Percentiles rank a stretch among this genome's conserved stretches.
phyloP scores from a whole-genome alignment of 2,329 filamentous ascomycete genomes.

The Colletotrichum neosansevieriae region DNA sequence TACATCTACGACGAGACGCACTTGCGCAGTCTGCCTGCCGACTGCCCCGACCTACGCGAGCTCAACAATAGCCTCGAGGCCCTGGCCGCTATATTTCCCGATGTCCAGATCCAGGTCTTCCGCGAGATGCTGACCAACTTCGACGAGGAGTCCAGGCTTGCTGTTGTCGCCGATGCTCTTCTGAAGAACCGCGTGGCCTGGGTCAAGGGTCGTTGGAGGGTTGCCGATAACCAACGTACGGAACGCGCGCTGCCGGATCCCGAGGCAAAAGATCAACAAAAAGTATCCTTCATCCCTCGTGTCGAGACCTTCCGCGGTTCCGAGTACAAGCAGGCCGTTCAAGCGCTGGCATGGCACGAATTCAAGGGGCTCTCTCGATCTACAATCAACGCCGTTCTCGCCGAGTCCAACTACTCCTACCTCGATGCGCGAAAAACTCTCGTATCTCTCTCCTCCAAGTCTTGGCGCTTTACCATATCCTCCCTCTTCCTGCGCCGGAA shows the following conservation, averaged over 20 bases:
- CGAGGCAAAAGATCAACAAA: constrained; percentile 42
- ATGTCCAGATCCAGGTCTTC: constrained; percentile 85
- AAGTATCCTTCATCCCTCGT: constrained; percentile 55
- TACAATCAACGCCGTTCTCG: constrained; percentile 81
- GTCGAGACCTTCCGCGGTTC: constrained; percentile 76
- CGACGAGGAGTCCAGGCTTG: constrained; percentile 80
- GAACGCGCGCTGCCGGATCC: constrained; percentile 47
- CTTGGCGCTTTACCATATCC: constrained; percentile 82
- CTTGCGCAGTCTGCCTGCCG: constrained; percentile 60
- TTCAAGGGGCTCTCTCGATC: constrained; percentile 81
- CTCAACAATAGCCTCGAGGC: constrained; percentile 78
- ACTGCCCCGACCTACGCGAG: constrained; percentile 73
- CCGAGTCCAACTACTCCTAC: constrained; percentile 85
- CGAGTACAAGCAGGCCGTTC: constrained; percentile 77
- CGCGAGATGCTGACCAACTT: constrained; percentile 83
- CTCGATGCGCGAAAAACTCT: constrained; percentile 78
- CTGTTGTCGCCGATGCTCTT: constrained; percentile 81
- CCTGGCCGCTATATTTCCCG: constrained; percentile 80
- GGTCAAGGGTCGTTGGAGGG: constrained; percentile 76
- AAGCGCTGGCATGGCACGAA: constrained; percentile 76
- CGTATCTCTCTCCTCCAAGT: constrained; percentile 75
- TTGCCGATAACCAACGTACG: constrained; percentile 51
- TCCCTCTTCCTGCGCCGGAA: constrained; percentile 77
- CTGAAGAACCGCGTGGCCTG: constrained; percentile 78
- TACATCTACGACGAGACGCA: constrained; percentile 70